Percentiles rank a stretch among this genome's conserved stretches.
Evolutionary conservation across 2,329 filamentous ascomycete species (phyloP).

Genomic region (Penicillium sp.): DNA sequence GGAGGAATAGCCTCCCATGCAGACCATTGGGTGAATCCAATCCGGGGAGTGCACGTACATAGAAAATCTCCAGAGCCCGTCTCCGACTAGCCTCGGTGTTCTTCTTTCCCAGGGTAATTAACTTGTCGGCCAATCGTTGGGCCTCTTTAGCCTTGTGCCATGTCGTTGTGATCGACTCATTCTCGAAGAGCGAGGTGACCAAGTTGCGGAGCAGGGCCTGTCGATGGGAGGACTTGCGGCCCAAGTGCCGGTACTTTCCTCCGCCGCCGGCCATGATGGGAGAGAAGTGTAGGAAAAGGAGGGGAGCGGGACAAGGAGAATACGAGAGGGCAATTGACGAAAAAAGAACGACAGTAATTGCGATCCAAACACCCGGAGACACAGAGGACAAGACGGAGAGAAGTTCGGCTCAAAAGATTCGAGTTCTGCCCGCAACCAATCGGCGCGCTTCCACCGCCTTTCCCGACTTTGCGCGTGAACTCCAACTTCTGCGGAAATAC

Average conservation of each 20-base stretch:
- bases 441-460: slow-evolving; percentile 29
- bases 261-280: slow-evolving; percentile 73
- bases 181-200: slow-evolving; percentile 86
- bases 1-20: not conserved
- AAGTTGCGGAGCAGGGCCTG: slow-evolving; percentile 91
- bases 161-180: slow-evolving; percentile 91
- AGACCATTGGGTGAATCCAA: not conserved
- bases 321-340: not conserved
- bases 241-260: slow-evolving; percentile 83
- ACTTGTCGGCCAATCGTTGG: slow-evolving; percentile 85
- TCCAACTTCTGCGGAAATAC: not conserved
- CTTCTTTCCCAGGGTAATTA: slow-evolving; percentile 89
- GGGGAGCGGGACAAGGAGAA: not conserved
- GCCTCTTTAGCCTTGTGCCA: slow-evolving; percentile 97
- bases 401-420: slow-evolving; percentile 29
- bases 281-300: not conserved
- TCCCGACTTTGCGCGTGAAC: slow-evolving; percentile 16
- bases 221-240: slow-evolving; percentile 78
- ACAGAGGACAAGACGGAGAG: not conserved
- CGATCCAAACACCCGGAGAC: not conserved
- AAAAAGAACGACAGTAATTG: slow-evolving; percentile 1
- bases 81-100: slow-evolving; percentile 76
- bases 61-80: slow-evolving; percentile 76
- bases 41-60: slow-evolving; percentile 54
- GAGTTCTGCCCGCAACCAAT: slow-evolving; percentile 31